These are phyloP conservation scores for Penicillium palitans DNA, from an alignment of 2,329 filamentous ascomycete species.

Conservation along the genomic window DNA sequence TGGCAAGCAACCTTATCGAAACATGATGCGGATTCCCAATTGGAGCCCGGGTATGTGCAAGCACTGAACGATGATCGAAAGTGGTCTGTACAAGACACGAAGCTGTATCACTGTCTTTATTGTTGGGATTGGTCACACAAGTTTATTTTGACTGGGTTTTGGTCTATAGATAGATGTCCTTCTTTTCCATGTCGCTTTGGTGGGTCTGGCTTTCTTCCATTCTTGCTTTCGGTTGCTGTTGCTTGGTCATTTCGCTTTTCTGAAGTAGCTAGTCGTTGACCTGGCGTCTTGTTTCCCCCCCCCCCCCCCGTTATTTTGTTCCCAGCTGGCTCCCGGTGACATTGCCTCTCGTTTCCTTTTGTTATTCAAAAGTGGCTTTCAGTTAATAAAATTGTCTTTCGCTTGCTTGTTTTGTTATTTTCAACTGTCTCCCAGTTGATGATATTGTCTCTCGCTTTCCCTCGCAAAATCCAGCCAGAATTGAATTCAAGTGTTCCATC, in stretches of 20 bases:
- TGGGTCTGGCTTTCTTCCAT: neutral
- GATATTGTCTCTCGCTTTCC: neutral
- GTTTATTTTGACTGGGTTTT: neutral
- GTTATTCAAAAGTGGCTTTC: neutral
- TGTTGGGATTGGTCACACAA: neutral
- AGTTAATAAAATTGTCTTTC: neutral
- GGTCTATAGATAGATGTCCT: neutral
- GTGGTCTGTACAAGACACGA: neutral
- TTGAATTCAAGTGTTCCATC: neutral
- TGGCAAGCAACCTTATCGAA: slow-evolving; percentile 20
- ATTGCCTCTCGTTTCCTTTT: neutral
- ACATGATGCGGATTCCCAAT: slow-evolving; percentile 23
- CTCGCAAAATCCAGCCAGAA: neutral
- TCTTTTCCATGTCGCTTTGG: neutral
- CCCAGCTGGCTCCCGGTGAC: neutral
- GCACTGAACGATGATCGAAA: slow-evolving; percentile 4
- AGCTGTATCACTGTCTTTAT: neutral
- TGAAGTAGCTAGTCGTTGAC: neutral
- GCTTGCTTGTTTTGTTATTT: neutral
- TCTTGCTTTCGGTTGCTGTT: neutral
- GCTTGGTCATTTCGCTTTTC: neutral
- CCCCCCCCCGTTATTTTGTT: neutral
- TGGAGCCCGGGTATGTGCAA: slow-evolving; percentile 11
- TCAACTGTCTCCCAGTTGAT: neutral
- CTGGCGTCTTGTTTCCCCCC: neutral